Evolutionary conservation across 1,284 basidiomycete genomes (phyloP).

Genomic region (Takashimella tepidaria): DNA sequence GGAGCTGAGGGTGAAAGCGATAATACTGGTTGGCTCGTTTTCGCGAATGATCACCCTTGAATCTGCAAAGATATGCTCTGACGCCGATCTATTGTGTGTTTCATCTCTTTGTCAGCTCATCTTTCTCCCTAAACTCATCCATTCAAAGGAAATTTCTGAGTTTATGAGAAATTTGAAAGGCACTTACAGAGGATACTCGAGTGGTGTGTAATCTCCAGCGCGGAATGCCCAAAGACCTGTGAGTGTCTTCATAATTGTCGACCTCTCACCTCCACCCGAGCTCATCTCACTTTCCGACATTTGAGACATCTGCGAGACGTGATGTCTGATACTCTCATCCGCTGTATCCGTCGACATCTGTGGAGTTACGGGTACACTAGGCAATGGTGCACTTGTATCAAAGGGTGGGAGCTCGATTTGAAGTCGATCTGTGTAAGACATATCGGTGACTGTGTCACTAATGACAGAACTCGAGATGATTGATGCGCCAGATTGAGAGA

Average conservation of each 20-base stretch:
- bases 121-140: background rate
- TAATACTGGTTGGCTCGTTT: conserved; percentile 96
- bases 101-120: background rate
- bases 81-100: conserved; percentile 34
- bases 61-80: conserved; percentile 89
- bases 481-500: conserved; percentile 14
- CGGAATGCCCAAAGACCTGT: conserved; percentile 73
- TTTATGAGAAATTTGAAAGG: background rate
- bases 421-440: conserved; percentile 39
- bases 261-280: conserved; percentile 56
- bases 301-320: conserved; percentile 34
- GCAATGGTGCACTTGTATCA: conserved; percentile 46
- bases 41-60: conserved; percentile 92
- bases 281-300: conserved; percentile 50
- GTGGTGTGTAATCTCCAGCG: conserved; percentile 52
- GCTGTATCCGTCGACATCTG: conserved; percentile 32
- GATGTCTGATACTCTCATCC: conserved; percentile 21
- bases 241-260: conserved; percentile 78
- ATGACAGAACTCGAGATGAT: conserved; percentile 19
- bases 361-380: conserved; percentile 43
- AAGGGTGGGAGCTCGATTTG: conserved; percentile 47
- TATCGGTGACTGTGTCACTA: conserved; percentile 30
- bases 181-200: conserved; percentile 54
- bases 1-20: conserved; percentile 91
- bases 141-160: background rate